These are phyloP conservation scores for Podila epigama DNA, from an alignment of 192 early-diverging fungal species.

Conservation along the genomic window DNA sequence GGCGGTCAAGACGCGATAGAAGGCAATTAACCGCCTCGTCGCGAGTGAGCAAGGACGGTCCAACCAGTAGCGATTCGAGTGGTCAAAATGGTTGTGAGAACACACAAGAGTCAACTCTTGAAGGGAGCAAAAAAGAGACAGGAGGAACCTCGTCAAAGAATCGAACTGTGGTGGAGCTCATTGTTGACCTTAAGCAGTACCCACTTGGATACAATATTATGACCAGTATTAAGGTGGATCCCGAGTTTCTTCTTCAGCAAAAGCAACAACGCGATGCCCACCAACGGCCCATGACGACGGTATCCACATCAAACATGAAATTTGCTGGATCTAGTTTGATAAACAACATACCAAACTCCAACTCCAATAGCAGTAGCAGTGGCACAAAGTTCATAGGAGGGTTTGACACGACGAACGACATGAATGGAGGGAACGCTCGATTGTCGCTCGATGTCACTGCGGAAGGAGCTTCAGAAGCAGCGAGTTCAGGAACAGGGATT, in stretches of 20 bases:
- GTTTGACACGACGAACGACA: slow-evolving; percentile 6
- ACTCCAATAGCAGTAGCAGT: background rate
- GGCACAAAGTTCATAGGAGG: slow-evolving; percentile 33
- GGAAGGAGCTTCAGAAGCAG: slow-evolving; percentile 21
- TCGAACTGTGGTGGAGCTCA: slow-evolving; percentile 31
- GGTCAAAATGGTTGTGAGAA: background rate
- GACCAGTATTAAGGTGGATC: slow-evolving; percentile 46
- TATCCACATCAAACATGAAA: slow-evolving; percentile 15
- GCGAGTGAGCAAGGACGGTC: background rate
- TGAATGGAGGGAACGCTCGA: background rate
- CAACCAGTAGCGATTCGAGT: background rate
- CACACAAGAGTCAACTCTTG: background rate
- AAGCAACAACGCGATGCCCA: slow-evolving; percentile 27
- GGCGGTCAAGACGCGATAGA: slow-evolving; percentile 3
- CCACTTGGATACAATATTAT: slow-evolving; percentile 50
- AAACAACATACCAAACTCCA: background rate
- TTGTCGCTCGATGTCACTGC: background rate
- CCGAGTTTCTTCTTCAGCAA: slow-evolving; percentile 38
- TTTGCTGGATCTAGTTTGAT: slow-evolving; percentile 2
- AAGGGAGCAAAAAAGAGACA: background rate
- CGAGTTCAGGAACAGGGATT: slow-evolving; percentile 32
- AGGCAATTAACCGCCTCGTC: background rate
- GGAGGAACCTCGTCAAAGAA: no score
- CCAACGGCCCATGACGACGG: slow-evolving; percentile 2
- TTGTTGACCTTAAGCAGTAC: slow-evolving; percentile 49